Percentiles rank a stretch among this genome's conserved stretches.
Evolutionary conservation across 306 rosid genomes (phyloP).

Genomic region (Corylus americana): DNA sequence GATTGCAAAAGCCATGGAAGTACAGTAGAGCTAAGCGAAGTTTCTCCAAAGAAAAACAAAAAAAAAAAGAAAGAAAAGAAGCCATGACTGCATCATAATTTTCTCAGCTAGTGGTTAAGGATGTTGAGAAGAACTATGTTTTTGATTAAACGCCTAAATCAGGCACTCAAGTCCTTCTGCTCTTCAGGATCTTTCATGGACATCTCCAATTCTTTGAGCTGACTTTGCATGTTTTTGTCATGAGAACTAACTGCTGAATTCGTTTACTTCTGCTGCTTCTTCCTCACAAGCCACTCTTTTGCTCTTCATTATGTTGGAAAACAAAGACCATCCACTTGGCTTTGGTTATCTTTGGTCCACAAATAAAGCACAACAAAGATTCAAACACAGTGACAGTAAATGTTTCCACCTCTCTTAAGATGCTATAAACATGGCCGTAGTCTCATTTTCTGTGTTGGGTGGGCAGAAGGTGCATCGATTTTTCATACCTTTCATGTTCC

Average conservation of each 20-base stretch:
- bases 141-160: not conserved
- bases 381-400: constrained; percentile 25
- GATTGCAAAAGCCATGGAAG: too few relatives aligned
- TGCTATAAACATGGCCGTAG: constrained; percentile 15
- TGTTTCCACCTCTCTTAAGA: constrained; percentile 40
- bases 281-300: constrained; percentile 28
- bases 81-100: not conserved
- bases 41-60: too few relatives aligned
- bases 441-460: constrained; percentile 21
- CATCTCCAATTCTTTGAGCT: not conserved
- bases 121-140: constrained; percentile 11
- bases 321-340: constrained; percentile 33
- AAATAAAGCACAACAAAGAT: constrained; percentile 36
- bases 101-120: constrained; percentile 6
- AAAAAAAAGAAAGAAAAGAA: too few relatives aligned
- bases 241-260: constrained; percentile 18
- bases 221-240: not conserved
- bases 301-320: constrained; percentile 33
- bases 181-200: constrained; percentile 14
- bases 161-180: not conserved
- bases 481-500: constrained; percentile 34
- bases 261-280: constrained; percentile 25
- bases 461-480: constrained; percentile 13
- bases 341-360: constrained; percentile 31
- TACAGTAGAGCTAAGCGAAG: too few relatives aligned